Conservation (phyloP, 441 rosid genomes). For the Gossypium trilobum region DNA sequence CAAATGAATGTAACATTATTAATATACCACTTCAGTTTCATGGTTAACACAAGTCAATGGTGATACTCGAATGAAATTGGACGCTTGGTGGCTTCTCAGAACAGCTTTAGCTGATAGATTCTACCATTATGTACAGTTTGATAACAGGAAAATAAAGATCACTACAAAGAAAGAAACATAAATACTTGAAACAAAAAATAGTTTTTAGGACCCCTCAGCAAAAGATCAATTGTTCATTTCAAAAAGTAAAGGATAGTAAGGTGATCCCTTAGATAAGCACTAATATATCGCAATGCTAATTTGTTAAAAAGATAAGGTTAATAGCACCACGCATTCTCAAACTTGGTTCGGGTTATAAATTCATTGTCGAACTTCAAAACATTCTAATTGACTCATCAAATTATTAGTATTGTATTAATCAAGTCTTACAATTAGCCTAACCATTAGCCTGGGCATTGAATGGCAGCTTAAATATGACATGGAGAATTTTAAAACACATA, state of each 20-base stretch:
- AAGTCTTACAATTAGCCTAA: too few relatives aligned
- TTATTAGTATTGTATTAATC: too few relatives aligned
- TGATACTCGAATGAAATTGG: conserved; percentile 85
- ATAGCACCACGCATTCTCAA: too few relatives aligned
- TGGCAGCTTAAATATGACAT: too few relatives aligned
- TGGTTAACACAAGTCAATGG: conserved; percentile 88
- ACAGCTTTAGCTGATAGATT: conserved; percentile 93
- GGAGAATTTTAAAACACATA: too few relatives aligned
- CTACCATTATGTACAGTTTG: conserved; percentile 95
- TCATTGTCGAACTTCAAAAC: too few relatives aligned
- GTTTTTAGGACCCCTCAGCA: neutral
- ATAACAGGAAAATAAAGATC: neutral
- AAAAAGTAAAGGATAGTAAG: neutral
- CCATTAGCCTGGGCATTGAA: too few relatives aligned
- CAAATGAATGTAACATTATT: neutral
- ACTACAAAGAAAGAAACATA: neutral
- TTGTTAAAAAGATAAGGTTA: too few relatives aligned
- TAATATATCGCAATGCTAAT: too few relatives aligned
- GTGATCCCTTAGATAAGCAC: neutral
- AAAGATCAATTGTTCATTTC: neutral
- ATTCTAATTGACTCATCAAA: too few relatives aligned
- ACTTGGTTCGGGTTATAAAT: too few relatives aligned
- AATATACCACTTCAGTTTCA: conserved; percentile 81
- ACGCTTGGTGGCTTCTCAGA: conserved; percentile 95
- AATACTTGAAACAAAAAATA: neutral